Conservation (phyloP, 1,139 yeast species). For the Blastobotrys serpentis region DNA sequence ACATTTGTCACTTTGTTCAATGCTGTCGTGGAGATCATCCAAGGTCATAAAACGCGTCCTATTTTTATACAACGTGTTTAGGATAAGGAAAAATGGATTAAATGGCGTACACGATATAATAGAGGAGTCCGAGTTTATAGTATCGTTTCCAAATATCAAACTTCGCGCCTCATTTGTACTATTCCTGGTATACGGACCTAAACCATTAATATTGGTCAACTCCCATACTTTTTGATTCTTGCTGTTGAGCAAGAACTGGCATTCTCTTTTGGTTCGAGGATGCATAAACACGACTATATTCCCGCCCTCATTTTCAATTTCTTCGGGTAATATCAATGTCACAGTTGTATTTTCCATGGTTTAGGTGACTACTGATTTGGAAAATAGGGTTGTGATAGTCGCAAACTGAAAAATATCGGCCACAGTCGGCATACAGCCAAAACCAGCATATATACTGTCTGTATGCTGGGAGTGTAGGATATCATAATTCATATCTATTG, state of each 20-base stretch:
- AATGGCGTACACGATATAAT: slow-evolving; percentile 36
- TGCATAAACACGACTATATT: slow-evolving; percentile 22
- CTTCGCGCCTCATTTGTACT: slow-evolving; percentile 1
- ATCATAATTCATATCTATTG: too few species aligned
- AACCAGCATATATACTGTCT: too few species aligned
- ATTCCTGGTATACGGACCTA: slow-evolving; percentile 18
- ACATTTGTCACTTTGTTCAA: slow-evolving; percentile 19
- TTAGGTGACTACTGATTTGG: too few species aligned
- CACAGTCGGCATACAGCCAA: too few species aligned
- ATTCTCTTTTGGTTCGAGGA: slow-evolving; percentile 31
- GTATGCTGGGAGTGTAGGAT: too few species aligned
- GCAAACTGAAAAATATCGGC: too few species aligned
- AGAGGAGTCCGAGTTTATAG: slow-evolving; percentile 27
- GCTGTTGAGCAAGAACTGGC: slow-evolving; percentile 24
- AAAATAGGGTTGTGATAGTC: too few species aligned
- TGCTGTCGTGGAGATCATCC: slow-evolving; percentile 35
- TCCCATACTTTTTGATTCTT: slow-evolving; percentile 26
- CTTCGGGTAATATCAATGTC: slow-evolving; percentile 1
- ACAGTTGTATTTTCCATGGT: not conserved
- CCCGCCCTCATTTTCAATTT: slow-evolving; percentile 2
- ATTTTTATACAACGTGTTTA: slow-evolving; percentile 29
- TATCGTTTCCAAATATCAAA: slow-evolving; percentile 4
- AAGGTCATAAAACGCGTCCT: slow-evolving; percentile 29
- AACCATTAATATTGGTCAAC: slow-evolving; percentile 29
- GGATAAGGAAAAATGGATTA: slow-evolving; percentile 34